Evolutionary conservation across 495 filamentous ascomycete species (phyloP).

Genomic region (Penicillium psychrofluorescens): DNA sequence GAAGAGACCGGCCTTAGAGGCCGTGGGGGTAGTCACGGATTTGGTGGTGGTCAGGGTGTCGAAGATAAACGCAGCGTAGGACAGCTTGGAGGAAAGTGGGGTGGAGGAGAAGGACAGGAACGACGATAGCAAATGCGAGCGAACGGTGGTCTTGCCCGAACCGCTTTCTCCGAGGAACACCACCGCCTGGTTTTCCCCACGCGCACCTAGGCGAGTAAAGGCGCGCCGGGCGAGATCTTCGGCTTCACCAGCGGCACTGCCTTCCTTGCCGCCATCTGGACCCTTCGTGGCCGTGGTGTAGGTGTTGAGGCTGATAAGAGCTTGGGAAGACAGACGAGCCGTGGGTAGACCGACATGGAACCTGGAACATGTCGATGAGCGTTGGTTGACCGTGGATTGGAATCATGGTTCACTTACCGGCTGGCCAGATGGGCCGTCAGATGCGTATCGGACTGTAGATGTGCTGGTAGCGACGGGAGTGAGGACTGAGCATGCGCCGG

Average conservation of each 20-base stretch:
- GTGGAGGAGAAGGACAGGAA: slow-evolving; percentile 84
- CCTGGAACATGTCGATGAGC: slow-evolving; percentile 20
- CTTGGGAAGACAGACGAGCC: slow-evolving; percentile 81
- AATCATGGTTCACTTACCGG: slow-evolving; percentile 38
- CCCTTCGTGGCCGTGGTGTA: slow-evolving; percentile 82
- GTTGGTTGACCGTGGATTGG: neutral
- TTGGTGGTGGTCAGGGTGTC: slow-evolving; percentile 97
- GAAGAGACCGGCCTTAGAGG: slow-evolving; percentile 91
- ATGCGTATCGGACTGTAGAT: slow-evolving; percentile 94
- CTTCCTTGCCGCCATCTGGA: slow-evolving; percentile 79
- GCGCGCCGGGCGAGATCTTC: slow-evolving; percentile 84
- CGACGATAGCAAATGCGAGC: slow-evolving; percentile 76
- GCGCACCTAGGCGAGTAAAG: slow-evolving; percentile 75
- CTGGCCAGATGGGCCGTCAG: slow-evolving; percentile 93
- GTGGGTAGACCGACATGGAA: slow-evolving; percentile 88
- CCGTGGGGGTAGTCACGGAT: slow-evolving; percentile 86
- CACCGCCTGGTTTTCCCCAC: slow-evolving; percentile 86
- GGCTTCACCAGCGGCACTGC: slow-evolving; percentile 77
- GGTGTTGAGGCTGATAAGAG: slow-evolving; percentile 84
- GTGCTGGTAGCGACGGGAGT: slow-evolving; percentile 76
- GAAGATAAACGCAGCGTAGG: slow-evolving; percentile 88
- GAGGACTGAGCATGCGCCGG: slow-evolving; percentile 82
- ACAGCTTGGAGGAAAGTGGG: slow-evolving; percentile 85
- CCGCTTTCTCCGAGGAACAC: slow-evolving; percentile 96
- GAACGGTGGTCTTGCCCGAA: slow-evolving; percentile 89